phyloP scores from a whole-genome alignment of 768 basidiomycete species.

The Auriscalpium microsporum region DNA sequence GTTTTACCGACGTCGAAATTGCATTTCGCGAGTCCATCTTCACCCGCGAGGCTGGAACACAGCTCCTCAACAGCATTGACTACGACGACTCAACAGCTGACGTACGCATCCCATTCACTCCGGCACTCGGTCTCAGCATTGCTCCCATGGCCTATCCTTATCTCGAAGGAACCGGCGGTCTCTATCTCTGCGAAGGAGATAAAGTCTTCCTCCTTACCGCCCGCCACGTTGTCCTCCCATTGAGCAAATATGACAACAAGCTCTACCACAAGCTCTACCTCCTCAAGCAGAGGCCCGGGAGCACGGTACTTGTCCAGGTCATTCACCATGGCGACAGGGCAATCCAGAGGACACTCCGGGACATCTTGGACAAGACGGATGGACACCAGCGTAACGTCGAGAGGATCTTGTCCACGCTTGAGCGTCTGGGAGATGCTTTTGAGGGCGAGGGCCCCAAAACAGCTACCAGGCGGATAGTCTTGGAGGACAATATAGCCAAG shows the following conservation, averaged over 20 bases:
- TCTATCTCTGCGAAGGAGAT: conserved; percentile 25
- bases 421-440: background rate
- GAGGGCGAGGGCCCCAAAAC: background rate
- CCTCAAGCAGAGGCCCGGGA: background rate
- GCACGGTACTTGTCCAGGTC: background rate
- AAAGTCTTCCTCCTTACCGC: conserved; percentile 24
- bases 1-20: conserved; percentile 26
- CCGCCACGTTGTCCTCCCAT: conserved; percentile 30
- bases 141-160: conserved; percentile 23
- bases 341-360: background rate
- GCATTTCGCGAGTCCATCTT: conserved; percentile 25
- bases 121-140: conserved; percentile 29
- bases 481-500: background rate
- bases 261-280: conserved; percentile 14
- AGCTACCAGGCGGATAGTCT: background rate
- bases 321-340: background rate
- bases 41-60: conserved; percentile 17
- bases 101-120: conserved; percentile 26
- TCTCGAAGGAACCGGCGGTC: conserved; percentile 29
- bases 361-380: background rate
- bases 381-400: background rate
- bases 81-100: conserved; percentile 19
- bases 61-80: conserved; percentile 21
- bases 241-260: conserved; percentile 19
- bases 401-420: too few species aligned